Evolutionary conservation across 2,329 filamentous ascomycete species (phyloP), one percentile per base, ranked within the genome.

Genomic region (Exserohilum turcica): DNA sequence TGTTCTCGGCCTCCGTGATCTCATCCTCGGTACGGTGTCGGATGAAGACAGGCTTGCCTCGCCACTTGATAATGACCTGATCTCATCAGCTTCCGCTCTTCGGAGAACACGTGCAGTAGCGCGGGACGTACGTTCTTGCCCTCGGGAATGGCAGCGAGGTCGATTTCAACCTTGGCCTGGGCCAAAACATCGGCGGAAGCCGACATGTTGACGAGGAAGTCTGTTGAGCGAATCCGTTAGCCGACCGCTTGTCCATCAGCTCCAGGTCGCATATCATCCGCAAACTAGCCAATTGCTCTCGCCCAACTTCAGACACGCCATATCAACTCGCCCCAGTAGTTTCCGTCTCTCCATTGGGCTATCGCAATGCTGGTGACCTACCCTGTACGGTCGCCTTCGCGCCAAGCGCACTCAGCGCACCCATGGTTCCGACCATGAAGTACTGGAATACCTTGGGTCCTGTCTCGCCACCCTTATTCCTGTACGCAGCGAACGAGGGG

Each of bases 161-260:
- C 91, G 69, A 99, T 89, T 83, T 99, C 94, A 69, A 99, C 94
- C 88, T 99, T 99, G 79, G 94, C 94, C 87, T 97, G 95, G 76
- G 95, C 94, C 80, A 99, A 81, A 74, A 99, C 92, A 74, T 99
- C 94, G 79, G 94, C 94, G 59, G 94, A 99, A 61, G 94, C 94
- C 72, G 93, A 95, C 95, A 99, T 97, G 87, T 97, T 99, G 82
- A 96, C 91, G 63, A 99, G 85, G 86, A 99, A 99, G 82, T 99
- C 94, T 99, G 79, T 65, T 46, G 60, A 57, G 59, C 54, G 56
- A 57, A 48, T 33, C 58, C 50, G 66, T 74, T 69, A 74, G 70
- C 69, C 59, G 19, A 43, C 24, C 29, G 45, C 33, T 46, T 59
- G 57, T 61, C 39, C 68, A 73, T 74, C 69, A 58, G 48, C 42